Percentiles rank a stretch among this genome's conserved stretches.
phyloP scores from a whole-genome alignment of 768 basidiomycete species.

The Leccinum longicurvipes region DNA sequence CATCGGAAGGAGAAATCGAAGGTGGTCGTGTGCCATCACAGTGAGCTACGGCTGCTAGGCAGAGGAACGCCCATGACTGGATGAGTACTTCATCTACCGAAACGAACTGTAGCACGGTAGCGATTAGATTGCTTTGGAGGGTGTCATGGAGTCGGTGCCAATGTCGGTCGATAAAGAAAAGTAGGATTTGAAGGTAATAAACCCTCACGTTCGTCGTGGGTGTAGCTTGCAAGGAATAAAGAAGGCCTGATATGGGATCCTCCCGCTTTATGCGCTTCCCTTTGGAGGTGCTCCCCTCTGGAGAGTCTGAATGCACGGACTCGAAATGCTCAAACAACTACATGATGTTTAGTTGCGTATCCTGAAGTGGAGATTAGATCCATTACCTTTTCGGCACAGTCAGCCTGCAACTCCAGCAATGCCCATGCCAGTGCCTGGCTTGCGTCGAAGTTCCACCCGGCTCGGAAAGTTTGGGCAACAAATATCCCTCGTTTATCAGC shows the following conservation, averaged over 20 bases:
- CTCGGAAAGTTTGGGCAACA: slow-evolving; percentile 60
- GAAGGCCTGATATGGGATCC: slow-evolving; percentile 56
- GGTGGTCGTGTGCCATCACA: slow-evolving; percentile 34
- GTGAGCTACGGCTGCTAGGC: slow-evolving; percentile 68
- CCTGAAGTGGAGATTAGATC: neutral
- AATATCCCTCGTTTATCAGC: slow-evolving; percentile 43
- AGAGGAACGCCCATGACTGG: slow-evolving; percentile 86
- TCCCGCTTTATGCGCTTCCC: slow-evolving; percentile 55
- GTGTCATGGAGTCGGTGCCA: slow-evolving; percentile 61
- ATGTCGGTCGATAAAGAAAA: slow-evolving; percentile 82
- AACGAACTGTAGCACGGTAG: slow-evolving; percentile 56
- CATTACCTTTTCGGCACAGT: slow-evolving; percentile 65
- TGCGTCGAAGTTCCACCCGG: slow-evolving; percentile 69
- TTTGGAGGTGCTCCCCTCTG: slow-evolving; percentile 26
- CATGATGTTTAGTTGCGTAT: neutral
- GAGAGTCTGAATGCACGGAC: slow-evolving; percentile 41
- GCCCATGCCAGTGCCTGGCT: slow-evolving; percentile 77
- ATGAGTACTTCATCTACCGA: slow-evolving; percentile 58
- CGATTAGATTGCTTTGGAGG: slow-evolving; percentile 55
- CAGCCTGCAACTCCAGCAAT: slow-evolving; percentile 74
- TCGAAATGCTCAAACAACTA: slow-evolving; percentile 69
- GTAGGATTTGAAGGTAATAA: slow-evolving; percentile 68
- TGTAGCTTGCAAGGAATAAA: slow-evolving; percentile 44
- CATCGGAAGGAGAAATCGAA: neutral
- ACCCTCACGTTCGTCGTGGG: slow-evolving; percentile 35